Evolutionary conservation across 208 protist genomes (phyloP).

Genomic region (Acanthamoeba sp.): DNA sequence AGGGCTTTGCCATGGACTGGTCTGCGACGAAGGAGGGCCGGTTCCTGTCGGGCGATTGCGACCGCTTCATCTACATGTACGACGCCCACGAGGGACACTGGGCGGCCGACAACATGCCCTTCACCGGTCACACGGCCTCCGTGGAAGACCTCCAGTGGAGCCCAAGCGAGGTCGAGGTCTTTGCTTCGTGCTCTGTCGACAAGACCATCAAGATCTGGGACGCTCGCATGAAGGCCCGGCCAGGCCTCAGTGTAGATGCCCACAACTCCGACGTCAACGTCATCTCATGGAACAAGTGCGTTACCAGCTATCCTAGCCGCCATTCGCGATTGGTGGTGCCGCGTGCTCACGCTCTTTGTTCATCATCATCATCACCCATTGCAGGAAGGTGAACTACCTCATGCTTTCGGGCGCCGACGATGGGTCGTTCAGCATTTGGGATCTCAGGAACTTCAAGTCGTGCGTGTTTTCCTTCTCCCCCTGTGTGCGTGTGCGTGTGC

Average conservation of each 20-base stretch:
- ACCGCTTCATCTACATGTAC: conserved; percentile 94
- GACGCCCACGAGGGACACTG: conserved; percentile 85
- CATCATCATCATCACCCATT: background rate
- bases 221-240: conserved; percentile 73
- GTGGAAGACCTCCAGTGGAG: conserved; percentile 98
- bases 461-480: conserved; percentile 48
- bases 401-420: conserved; percentile 97
- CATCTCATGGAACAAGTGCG: conserved; percentile 96
- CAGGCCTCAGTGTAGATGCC: conserved; percentile 81
- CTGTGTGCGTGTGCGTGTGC: no score
- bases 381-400: conserved; percentile 91
- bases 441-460: conserved; percentile 94
- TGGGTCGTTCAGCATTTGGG: conserved; percentile 97
- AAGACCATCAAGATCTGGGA: conserved; percentile 89
- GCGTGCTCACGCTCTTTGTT: background rate
- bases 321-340: no score
- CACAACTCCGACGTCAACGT: conserved; percentile 97
- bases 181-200: conserved; percentile 89
- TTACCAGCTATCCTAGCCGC: background rate
- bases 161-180: conserved; percentile 93
- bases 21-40: conserved; percentile 88
- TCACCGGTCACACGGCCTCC: conserved; percentile 89
- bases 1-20: conserved; percentile 93
- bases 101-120: conserved; percentile 80
- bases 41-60: conserved; percentile 94